Conservation (phyloP, 768 basidiomycete species). For the Lactarius sanguifluus region DNA sequence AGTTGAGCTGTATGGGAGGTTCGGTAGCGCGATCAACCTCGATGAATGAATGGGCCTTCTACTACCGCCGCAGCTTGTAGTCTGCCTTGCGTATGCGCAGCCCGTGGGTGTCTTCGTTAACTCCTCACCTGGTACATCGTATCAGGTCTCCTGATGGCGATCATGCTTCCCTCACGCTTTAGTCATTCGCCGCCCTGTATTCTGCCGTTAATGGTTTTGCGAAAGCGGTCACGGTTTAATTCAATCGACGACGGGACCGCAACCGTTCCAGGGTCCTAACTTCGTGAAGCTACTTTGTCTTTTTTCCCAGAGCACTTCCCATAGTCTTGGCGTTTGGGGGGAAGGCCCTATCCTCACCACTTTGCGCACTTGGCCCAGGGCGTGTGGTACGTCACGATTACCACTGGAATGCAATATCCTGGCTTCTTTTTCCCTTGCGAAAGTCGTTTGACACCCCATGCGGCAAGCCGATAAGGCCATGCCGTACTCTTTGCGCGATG, state of each 20-base stretch:
- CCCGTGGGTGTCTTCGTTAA: background rate
- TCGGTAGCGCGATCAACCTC: slow-evolving; percentile 90
- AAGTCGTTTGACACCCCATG: slow-evolving; percentile 10
- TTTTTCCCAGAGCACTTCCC: slow-evolving; percentile 10
- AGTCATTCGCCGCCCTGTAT: background rate
- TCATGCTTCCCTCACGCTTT: background rate
- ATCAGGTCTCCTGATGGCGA: background rate
- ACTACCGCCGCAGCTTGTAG: background rate
- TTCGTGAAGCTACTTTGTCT: background rate
- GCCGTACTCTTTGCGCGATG: slow-evolving; percentile 11
- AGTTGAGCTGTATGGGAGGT: slow-evolving; percentile 81
- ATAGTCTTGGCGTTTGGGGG: no score
- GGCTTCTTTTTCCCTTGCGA: background rate
- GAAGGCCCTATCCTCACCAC: background rate
- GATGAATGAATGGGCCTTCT: slow-evolving; percentile 54
- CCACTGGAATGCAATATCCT: slow-evolving; percentile 1
- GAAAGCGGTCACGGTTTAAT: background rate
- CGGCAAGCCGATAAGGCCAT: background rate
- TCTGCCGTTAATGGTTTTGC: background rate
- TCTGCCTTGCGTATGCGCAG: background rate
- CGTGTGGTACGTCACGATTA: background rate
- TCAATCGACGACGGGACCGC: background rate
- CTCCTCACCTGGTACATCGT: background rate
- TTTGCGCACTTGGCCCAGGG: background rate
- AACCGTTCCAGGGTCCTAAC: background rate